Conservation (phyloP, 1,284 basidiomycete genomes). For the Malassezia brasiliensis region DNA sequence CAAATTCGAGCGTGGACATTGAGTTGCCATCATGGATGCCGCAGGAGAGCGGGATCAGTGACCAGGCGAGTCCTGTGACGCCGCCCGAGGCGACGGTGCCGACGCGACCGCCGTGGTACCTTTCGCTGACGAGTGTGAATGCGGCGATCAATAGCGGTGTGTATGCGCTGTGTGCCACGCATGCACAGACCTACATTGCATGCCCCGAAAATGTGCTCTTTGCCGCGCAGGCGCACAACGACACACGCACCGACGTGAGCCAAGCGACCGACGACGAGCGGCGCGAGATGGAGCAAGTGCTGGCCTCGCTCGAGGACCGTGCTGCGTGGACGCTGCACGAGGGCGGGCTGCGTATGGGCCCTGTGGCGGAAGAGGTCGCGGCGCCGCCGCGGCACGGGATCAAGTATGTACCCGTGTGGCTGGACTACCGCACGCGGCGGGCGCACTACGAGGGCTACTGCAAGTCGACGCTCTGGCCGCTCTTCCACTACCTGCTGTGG, state of each 20-base stretch:
- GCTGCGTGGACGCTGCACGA: conserved; percentile 33
- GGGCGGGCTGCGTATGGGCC: conserved; percentile 25
- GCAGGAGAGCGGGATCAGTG: conserved; percentile 18
- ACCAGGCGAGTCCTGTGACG: conserved; percentile 10
- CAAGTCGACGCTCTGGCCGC: conserved; percentile 93
- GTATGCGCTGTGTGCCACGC: conserved; percentile 66
- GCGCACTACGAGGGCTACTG: conserved; percentile 89
- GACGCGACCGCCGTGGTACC: conserved; percentile 57
- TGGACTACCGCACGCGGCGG: conserved; percentile 78
- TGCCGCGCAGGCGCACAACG: conserved; percentile 30
- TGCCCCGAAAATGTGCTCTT: conserved; percentile 78
- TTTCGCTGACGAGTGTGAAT: conserved; percentile 75
- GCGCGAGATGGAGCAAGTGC: conserved; percentile 34
- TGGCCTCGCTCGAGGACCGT: conserved; percentile 39
- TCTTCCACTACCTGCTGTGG: conserved; percentile 98
- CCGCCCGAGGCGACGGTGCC: conserved; percentile 11
- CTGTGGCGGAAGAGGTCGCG: conserved; percentile 19
- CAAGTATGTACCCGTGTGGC: conserved; percentile 78
- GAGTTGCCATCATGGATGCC: background rate
- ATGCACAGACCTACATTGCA: conserved; percentile 82
- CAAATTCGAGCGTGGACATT: background rate
- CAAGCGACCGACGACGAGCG: conserved; percentile 35
- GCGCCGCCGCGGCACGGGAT: conserved; percentile 35
- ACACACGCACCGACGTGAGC: conserved; percentile 33
- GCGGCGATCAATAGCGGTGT: conserved; percentile 92